Percentiles rank a stretch among this genome's conserved stretches.
Evolutionary conservation across 2,329 filamentous ascomycete genomes (phyloP).

Genomic region (Onygenales sp.): DNA sequence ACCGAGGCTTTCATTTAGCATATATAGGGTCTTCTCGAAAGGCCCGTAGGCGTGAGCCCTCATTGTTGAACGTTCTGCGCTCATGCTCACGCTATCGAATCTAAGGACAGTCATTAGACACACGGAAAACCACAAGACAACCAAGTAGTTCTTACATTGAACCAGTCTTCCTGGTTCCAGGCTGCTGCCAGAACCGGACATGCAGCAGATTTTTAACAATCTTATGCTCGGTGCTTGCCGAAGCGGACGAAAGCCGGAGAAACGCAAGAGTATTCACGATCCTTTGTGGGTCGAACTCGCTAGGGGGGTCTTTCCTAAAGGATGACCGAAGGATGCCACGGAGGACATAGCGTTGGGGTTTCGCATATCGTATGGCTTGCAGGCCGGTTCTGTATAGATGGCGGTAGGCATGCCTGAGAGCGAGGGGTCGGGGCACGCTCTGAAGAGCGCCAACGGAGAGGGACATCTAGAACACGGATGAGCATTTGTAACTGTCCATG

Average conservation of each 20-base stretch:
- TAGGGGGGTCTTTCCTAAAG: slow-evolving; percentile 28
- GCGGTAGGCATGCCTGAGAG: slow-evolving; percentile 46
- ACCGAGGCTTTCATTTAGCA: slow-evolving; percentile 39
- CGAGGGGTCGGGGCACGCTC: slow-evolving; percentile 14
- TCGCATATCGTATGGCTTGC: slow-evolving; percentile 47
- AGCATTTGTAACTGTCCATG: not conserved
- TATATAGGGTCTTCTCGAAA: slow-evolving; percentile 35
- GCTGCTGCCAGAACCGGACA: slow-evolving; percentile 34
- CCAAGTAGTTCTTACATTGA: no score
- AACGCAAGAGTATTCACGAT: slow-evolving; percentile 39
- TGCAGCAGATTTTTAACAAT: slow-evolving; percentile 38
- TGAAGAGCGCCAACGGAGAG: slow-evolving; percentile 10
- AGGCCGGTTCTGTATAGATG: slow-evolving; percentile 46
- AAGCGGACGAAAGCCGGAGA: slow-evolving; percentile 30
- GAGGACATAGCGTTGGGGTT: slow-evolving; percentile 46
- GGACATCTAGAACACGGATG: slow-evolving; percentile 5
- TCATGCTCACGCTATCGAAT: not conserved
- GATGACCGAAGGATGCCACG: slow-evolving; percentile 34
- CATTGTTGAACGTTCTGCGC: not conserved
- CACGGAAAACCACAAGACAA: not conserved
- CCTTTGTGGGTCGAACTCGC: slow-evolving; percentile 29
- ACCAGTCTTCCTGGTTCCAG: slow-evolving; percentile 11
- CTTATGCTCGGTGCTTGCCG: slow-evolving; percentile 36
- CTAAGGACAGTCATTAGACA: not conserved
- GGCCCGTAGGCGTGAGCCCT: slow-evolving; percentile 22